These are phyloP conservation scores for Teratosphaeria epicoccoides DNA, from an alignment of 2,329 filamentous ascomycete genomes.

Conservation along the genomic window DNA sequence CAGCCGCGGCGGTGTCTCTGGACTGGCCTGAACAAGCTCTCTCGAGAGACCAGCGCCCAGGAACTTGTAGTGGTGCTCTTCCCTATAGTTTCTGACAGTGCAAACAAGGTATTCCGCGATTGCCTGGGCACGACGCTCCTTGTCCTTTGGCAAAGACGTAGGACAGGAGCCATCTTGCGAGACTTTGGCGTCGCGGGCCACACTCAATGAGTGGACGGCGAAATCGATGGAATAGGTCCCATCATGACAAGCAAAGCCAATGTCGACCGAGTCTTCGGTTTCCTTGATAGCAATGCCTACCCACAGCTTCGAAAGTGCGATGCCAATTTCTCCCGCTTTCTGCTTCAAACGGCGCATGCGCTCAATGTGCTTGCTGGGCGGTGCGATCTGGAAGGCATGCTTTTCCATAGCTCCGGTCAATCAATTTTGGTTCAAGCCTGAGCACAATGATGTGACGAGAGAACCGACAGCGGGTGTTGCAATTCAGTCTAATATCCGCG, in stretches of 20 bases:
- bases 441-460: not conserved
- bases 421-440: not conserved
- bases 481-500: too few species aligned
- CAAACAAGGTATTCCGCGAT: slow-evolving; percentile 45
- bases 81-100: slow-evolving; percentile 49
- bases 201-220: slow-evolving; percentile 47
- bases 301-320: slow-evolving; percentile 36
- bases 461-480: too few species aligned
- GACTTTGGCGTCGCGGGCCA: slow-evolving; percentile 2
- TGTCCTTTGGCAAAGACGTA: slow-evolving; percentile 5
- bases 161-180: slow-evolving; percentile 3
- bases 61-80: slow-evolving; percentile 60
- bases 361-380: slow-evolving; percentile 11
- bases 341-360: slow-evolving; percentile 8
- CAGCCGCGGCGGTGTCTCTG: slow-evolving; percentile 56
- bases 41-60: slow-evolving; percentile 61
- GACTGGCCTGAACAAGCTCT: slow-evolving; percentile 49
- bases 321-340: slow-evolving; percentile 11
- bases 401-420: not conserved
- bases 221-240: slow-evolving; percentile 66
- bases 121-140: slow-evolving; percentile 3
- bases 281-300: slow-evolving; percentile 51
- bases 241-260: slow-evolving; percentile 63
- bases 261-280: slow-evolving; percentile 40
- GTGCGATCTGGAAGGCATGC: slow-evolving; percentile 10